Base-by-base conservation (phyloP, 2,329 filamentous ascomycete species). In the Ceratocystis cacaofunesta region DNA sequence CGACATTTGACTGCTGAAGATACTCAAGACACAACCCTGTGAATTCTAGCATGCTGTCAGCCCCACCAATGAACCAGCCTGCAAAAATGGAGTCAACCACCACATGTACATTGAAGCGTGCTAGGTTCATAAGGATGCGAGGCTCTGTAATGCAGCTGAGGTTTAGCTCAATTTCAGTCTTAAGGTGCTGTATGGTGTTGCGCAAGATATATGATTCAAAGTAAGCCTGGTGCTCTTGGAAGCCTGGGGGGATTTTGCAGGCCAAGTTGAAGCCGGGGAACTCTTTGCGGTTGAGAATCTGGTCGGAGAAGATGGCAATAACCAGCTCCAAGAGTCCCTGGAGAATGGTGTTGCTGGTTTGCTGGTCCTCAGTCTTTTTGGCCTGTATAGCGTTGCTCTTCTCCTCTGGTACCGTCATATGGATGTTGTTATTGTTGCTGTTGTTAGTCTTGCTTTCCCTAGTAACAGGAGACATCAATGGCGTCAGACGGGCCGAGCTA, bases 51-150 rank as follows among this genome's bases (percentile, higher is more conserved):
- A 94, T 82, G 3, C 85, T 81, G 70, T 91, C 88, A 1, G 89
- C 89, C 1, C 92, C 92, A 69, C 94, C 87, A 68, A 96, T 83
- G 72, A 97, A 97, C 90, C 92, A 96, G 17, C 94, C 94, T 75
- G 97, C 94, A 69, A 94, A 96, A 12, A 96, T 87, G 5, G 90
- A 89, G 73, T 99, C 94, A 0, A 88, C 84, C 73, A 97, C 82
- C 30, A 67, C 64, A 72, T 97, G 90, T 2, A 83, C 78, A 41
- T 86, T 85, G 68, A 96, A 88, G 12, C 91, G 84, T 0, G 88
- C 86, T 71, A 99, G 79, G 70, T 99, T 99, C 3, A 88, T 92
- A 62, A 99, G 78, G 0, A 95, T 83, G 68, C 87, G 85, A 0
- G 94, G 89, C 72, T 97, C 92, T 65, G 84, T 83, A 1, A 97